phyloP scores from a whole-genome alignment of 108 stramenopile genomes.

The Conticribra weissflogii region DNA sequence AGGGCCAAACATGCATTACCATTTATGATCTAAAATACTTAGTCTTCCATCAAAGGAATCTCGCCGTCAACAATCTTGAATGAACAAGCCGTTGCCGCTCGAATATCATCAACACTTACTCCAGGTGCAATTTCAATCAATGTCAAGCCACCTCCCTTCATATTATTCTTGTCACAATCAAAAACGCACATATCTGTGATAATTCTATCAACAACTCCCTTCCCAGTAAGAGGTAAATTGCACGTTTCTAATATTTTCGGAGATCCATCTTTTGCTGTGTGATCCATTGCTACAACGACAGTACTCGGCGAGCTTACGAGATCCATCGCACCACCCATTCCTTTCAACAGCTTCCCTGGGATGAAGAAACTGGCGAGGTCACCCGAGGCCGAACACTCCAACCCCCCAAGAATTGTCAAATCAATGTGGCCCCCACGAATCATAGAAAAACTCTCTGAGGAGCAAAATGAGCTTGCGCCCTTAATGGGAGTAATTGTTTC shows the following conservation, averaged over 20 bases:
- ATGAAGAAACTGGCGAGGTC: constrained; percentile 95
- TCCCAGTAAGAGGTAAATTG: constrained; percentile 88
- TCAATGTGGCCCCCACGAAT: constrained; percentile 93
- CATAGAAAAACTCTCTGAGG: constrained; percentile 90
- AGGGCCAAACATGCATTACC: too few species aligned
- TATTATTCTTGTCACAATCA: constrained; percentile 69
- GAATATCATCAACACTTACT: constrained; percentile 69
- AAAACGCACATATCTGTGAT: constrained; percentile 95
- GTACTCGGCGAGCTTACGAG: constrained; percentile 79
- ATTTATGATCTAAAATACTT: too few species aligned
- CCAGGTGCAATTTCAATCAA: constrained; percentile 78
- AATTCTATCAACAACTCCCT: constrained; percentile 88
- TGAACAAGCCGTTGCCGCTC: constrained; percentile 63
- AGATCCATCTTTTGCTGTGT: constrained; percentile 85
- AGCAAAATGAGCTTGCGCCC: constrained; percentile 80
- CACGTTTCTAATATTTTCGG: constrained; percentile 89
- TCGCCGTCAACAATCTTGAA: constrained; percentile 47
- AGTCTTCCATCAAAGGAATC: constrained; percentile 47
- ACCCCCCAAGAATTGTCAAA: constrained; percentile 91
- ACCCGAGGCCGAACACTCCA: constrained; percentile 85
- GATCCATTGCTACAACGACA: constrained; percentile 96
- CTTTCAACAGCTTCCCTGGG: constrained; percentile 92
- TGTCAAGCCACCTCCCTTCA: constrained; percentile 65
- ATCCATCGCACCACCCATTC: constrained; percentile 97
- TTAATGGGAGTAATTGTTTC: constrained; percentile 85